Evolutionary conservation across 2,329 filamentous ascomycete species (phyloP).

Genomic region (Fusarium sambucinum): DNA sequence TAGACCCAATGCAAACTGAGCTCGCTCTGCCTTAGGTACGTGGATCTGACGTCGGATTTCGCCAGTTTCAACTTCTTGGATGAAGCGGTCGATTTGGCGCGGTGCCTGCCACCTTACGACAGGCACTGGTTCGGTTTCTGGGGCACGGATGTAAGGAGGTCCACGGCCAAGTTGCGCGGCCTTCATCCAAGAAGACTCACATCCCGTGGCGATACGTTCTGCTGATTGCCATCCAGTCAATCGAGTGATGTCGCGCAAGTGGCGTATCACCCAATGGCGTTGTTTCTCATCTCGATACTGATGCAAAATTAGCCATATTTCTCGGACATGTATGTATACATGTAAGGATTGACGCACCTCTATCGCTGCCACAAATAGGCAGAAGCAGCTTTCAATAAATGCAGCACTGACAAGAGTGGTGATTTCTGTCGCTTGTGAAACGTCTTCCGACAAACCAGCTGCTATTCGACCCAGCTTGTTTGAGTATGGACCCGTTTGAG

Average conservation of each 20-base stretch:
- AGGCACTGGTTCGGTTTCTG: constrained; percentile 52
- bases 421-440: constrained; percentile 66
- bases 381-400: constrained; percentile 84
- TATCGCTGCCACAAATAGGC: constrained; percentile 87
- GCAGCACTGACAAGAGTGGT: constrained; percentile 84
- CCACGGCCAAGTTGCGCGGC: constrained; percentile 79
- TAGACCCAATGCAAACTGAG: constrained; percentile 83
- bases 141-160: constrained; percentile 74
- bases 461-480: constrained; percentile 83
- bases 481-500: constrained; percentile 77
- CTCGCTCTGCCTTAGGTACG: constrained; percentile 71
- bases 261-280: constrained; percentile 80
- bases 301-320: constrained; percentile 30
- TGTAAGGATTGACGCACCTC: constrained; percentile 60
- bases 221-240: constrained; percentile 91
- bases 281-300: constrained; percentile 80
- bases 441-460: constrained; percentile 74
- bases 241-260: constrained; percentile 79
- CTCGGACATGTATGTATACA: background rate
- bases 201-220: constrained; percentile 82
- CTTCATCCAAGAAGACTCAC: constrained; percentile 86
- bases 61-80: constrained; percentile 59
- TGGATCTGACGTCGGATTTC: constrained; percentile 63
- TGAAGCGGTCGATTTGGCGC: constrained; percentile 64
- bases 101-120: constrained; percentile 62